Base-by-base conservation (phyloP, 768 basidiomycete genomes). In the Mycena olivaceomarginata region DNA sequence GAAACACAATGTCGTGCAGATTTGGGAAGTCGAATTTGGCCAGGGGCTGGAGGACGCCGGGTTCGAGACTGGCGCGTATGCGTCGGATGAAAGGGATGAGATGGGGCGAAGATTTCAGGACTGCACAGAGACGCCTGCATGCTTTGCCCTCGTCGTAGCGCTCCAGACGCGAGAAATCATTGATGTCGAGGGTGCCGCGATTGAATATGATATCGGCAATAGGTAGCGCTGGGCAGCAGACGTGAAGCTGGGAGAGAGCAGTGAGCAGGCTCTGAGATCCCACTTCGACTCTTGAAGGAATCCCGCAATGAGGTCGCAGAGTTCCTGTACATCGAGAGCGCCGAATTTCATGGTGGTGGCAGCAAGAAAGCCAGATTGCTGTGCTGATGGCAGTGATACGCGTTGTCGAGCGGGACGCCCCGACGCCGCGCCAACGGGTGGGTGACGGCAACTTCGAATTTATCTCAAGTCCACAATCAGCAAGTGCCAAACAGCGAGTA, bases 191-290 rank as follows among this genome's bases (percentile, higher is more conserved):
- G 4, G 22, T 31, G 15, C 74, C 67, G 12, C 74, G 67, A 70
- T 75, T 75, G 62, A 75, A 45, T 18, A 75, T 70, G 59, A 75
- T 70, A 40, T 75, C 74, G 67, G 31, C 31, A 31, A 75, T 9
- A 75, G 59, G 2, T 63, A 41, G 41, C 67, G 67, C 15, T 75
- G 74, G 16, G 53, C 67, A 10, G 74, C 46, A n/a, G 74, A 40
- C 0, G 74, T 70, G 62, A 75, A 31, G 51, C 5, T 18, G 20
- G 51, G 22, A 18, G 63, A 53, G 48, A 72, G 51, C 1, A 72
- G 51, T 11, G 71, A 16, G 51, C 71, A 72, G 12, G 71, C 60
- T 18, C 71, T 6, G n/a, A 72, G 63, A 37, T 72, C 71, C 31
- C 39, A 63, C 48, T 63, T 63, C 4, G 63, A 72, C n/a, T 64